Evolutionary conservation across 106 monocot species (phyloP).

Genomic region (Gastrodia elata): DNA sequence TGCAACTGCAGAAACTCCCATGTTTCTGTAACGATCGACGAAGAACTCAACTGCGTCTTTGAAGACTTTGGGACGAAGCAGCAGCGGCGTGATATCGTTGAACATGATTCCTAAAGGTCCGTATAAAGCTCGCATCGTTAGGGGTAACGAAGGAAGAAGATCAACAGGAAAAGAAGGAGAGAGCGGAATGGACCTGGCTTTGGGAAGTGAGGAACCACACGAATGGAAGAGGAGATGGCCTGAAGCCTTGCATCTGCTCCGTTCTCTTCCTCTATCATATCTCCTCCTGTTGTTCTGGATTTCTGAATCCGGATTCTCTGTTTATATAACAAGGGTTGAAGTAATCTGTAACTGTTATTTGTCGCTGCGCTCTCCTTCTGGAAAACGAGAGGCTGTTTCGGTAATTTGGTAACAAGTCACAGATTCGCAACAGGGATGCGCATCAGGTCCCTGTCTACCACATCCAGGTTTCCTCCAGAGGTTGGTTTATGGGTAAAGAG

Average conservation of each 20-base stretch:
- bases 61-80: constrained; percentile 74
- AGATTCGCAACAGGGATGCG: background rate
- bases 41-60: constrained; percentile 76
- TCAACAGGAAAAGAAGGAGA: background rate
- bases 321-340: too few species aligned
- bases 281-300: background rate
- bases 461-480: too few species aligned
- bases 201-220: constrained; percentile 91
- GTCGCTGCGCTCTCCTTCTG: background rate
- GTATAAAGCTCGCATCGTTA: constrained; percentile 2
- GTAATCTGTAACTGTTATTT: too few species aligned
- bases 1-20: constrained; percentile 69
- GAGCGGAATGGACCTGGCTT: constrained; percentile 53
- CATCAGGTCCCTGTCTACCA: background rate
- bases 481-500: background rate
- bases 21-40: constrained; percentile 57
- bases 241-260: constrained; percentile 59
- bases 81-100: constrained; percentile 76
- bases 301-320: background rate
- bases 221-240: constrained; percentile 67
- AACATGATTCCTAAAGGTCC: constrained; percentile 87
- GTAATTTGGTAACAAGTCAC: background rate
- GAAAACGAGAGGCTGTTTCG: background rate
- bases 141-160: background rate
- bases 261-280: constrained; percentile 32